Base-by-base conservation (phyloP, 371 early-diverging fungal species). In the Actinomortierella wolfii region DNA sequence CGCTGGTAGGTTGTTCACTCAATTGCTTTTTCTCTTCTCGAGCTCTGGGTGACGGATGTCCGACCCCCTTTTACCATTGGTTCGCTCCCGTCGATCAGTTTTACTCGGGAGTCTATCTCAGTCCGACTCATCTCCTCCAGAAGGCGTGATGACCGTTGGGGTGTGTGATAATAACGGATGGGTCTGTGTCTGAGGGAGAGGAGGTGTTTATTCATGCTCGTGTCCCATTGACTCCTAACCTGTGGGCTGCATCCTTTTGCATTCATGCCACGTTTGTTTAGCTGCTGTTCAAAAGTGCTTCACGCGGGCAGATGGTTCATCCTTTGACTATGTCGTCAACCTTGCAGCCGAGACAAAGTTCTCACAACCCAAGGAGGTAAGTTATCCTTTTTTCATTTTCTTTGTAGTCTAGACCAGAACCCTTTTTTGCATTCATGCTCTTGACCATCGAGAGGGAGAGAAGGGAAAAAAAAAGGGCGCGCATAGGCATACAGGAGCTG, bases 291-390 rank as follows among this genome's bases (percentile, higher is more conserved):
- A 86, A 54, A 86, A 85, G 64, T 88, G 86, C 40, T 94, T 92
- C 64, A 80, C 83, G 4, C 80, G 82, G 45, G 83, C 82, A 9
- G 90, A 91, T 56, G 88, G 85, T 17, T 57, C 67, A n/a, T 80
- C 78, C 61, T 92, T 83, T 76, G 95, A 96, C 76, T 91, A 86
- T 61, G 96, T 96, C 1, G 88, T 95, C 78, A 94, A 97, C 77
- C 83, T 92, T 67, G 96, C 95, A 8, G 89, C 89, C 17, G 97
- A 97, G 77, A 92, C 92, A 39, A 95, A 94, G 69, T 95, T 93
- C 76, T 91, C 92, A 0, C 95, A 93, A 74, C 79, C 88, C 0
- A 84, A 90, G 23, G 90, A 88, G 68, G 94, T 91, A 76, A 63
- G 54, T 44, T 76, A 26, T 66, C 34, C 11, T 34, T 34, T 34